Evolutionary conservation across 2,329 filamentous ascomycete genomes (phyloP).

Genomic region (Decorospora gaudefroyi): DNA sequence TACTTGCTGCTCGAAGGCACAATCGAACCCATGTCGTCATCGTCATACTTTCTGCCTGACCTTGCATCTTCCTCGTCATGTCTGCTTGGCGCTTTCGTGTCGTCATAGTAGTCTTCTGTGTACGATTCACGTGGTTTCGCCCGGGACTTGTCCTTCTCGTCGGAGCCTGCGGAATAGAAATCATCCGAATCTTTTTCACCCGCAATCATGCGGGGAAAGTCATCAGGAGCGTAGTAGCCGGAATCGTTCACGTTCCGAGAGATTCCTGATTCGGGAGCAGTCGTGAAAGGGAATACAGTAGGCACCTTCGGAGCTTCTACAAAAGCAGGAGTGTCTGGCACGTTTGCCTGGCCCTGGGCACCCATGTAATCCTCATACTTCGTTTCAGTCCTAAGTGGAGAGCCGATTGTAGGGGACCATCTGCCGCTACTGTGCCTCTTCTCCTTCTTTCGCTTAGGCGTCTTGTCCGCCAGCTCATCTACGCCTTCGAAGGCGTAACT

Average conservation of each 20-base stretch:
- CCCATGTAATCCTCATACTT: constrained; percentile 52
- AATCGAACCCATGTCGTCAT: constrained; percentile 32
- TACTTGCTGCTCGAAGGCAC: constrained; percentile 34
- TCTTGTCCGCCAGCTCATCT: constrained; percentile 46
- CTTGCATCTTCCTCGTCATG: constrained; percentile 19
- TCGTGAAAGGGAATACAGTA: constrained; percentile 19
- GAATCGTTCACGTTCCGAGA: constrained; percentile 35
- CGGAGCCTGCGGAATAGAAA: constrained; percentile 41
- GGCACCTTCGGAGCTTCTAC: constrained; percentile 25
- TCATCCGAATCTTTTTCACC: constrained; percentile 42
- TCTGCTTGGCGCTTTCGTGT: constrained; percentile 3
- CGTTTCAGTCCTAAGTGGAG: constrained; percentile 52
- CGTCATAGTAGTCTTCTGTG: constrained; percentile 21
- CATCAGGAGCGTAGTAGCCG: constrained; percentile 44
- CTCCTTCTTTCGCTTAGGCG: constrained; percentile 54
- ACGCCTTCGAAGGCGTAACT: constrained; percentile 44
- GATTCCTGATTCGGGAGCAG: constrained; percentile 18
- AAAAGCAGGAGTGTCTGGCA: constrained; percentile 20
- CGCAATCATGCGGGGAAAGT: constrained; percentile 21
- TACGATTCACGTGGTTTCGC: constrained; percentile 21
- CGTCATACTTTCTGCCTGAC: constrained; percentile 19
- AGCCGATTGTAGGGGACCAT: constrained; percentile 50
- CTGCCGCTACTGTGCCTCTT: constrained; percentile 51
- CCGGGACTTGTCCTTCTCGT: constrained; percentile 36
- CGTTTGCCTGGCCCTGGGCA: constrained; percentile 7